Base-by-base conservation (phyloP, 2,329 filamentous ascomycete species). In the Zopfia rhizophila region DNA sequence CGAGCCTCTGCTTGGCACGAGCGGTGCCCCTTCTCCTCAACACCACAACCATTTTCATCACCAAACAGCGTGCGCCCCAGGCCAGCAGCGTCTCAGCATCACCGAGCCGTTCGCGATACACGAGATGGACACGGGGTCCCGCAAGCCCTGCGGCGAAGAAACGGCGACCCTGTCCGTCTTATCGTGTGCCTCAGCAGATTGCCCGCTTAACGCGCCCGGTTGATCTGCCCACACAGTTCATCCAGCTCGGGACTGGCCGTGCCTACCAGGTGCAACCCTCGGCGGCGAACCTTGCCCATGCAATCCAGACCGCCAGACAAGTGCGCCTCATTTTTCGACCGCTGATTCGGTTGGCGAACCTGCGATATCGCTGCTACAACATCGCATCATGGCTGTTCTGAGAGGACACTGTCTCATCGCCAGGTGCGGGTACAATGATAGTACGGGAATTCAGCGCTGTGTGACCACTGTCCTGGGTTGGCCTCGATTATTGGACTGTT, bases 231-330 rank as follows among this genome's bases (percentile, higher is more conserved):
- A 61, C 55, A 58, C 48, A 54, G 48, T 56, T 59, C 53, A 47
- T 61, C 57, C 45, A 54, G 54, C 62, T 69, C 61, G 66, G 66
- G 66, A 69, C 64, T 65, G 66, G 66, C 68, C 65, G 66, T 46
- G 55, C 55, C 49, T 51, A 51, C 57, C 52, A 54, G 49, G 51
- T 59, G 60, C 59, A 54, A 60, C 52, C 54, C 61, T 60, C 16
- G 53, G 58, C 51, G 53, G 51, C 45, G 45, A 40, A 55, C 51
- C 51, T 42, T 53, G 47, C 48, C 53, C 52, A 49, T 61, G 44
- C 51, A 51, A 57, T 48, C 42, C 39, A 52, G 43, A 48, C 47
- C 35, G 48, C 49, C 46, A 56, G 45, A 43, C 32, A 43, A 36
- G 51, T 55, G 49, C 56, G 59, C 63, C 61, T 69, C 62, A 60